These are phyloP conservation scores for Pulveroboletus sp. DNA, from an alignment of 768 basidiomycete species.

Conservation along the genomic window DNA sequence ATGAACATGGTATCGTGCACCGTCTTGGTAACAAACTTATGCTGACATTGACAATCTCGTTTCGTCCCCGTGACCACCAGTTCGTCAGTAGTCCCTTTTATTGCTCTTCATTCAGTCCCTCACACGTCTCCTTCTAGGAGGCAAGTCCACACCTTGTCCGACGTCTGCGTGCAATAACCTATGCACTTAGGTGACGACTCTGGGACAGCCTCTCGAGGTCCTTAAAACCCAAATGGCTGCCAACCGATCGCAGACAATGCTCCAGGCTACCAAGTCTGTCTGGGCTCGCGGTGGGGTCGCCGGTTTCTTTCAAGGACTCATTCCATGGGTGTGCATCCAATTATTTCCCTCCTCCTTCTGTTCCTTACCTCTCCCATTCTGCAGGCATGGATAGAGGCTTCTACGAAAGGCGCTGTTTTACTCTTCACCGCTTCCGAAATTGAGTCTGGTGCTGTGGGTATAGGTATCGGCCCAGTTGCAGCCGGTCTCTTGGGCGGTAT, in stretches of 20 bases:
- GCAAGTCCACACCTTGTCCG: conserved; percentile 40
- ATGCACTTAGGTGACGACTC: conserved; percentile 76
- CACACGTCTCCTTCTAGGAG: conserved; percentile 48
- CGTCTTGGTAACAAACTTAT: conserved; percentile 24
- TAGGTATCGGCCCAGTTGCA: conserved; percentile 74
- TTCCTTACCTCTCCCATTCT: background rate
- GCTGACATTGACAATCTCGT: conserved; percentile 7
- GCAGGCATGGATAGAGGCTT: conserved; percentile 99
- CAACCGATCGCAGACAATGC: conserved; percentile 88
- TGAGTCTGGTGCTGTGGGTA: conserved; percentile 56
- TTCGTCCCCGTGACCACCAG: conserved; percentile 23
- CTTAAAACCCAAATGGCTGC: conserved; percentile 99
- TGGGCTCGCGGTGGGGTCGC: conserved; percentile 86
- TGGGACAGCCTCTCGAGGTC: conserved; percentile 97
- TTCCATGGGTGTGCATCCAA: conserved; percentile 79
- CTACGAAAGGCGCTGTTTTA: conserved; percentile 95
- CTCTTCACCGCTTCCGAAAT: conserved; percentile 96
- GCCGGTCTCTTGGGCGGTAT: conserved; percentile 95
- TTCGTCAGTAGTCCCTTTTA: conserved; percentile 37
- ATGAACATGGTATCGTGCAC: conserved; percentile 89
- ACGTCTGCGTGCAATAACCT: background rate
- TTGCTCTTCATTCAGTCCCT: conserved; percentile 3
- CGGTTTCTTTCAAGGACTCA: conserved; percentile 97
- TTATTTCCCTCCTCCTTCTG: background rate
- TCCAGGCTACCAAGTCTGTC: conserved; percentile 76